Evolutionary conservation across 139 green algal species (phyloP).

Genomic region (Diplosphaera chodatii): DNA sequence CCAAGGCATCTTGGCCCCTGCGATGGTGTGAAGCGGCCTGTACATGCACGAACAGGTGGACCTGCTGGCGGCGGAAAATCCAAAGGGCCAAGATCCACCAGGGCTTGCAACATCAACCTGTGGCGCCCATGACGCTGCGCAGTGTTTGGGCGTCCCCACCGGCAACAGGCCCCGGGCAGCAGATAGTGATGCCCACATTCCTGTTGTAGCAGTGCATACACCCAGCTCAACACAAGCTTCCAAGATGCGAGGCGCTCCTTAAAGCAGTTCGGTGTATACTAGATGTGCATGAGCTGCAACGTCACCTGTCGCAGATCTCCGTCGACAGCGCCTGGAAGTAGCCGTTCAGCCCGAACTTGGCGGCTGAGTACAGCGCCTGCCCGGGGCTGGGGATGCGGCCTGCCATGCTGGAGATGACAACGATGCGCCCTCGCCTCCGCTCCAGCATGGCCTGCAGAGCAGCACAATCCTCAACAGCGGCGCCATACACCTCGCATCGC

Average conservation of each 20-base stretch:
- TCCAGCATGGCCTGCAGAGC: slow-evolving; percentile 59
- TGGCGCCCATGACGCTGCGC: slow-evolving; percentile 52
- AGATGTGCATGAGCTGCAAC: neutral
- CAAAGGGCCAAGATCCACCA: no score
- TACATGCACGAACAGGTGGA: neutral
- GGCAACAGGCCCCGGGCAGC: slow-evolving; percentile 67
- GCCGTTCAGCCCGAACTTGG: slow-evolving; percentile 63
- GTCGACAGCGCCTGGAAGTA: slow-evolving; percentile 69
- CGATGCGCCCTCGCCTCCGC: slow-evolving; percentile 44
- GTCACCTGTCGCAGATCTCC: slow-evolving; percentile 54
- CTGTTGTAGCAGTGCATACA: no score
- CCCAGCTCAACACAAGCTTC: no score
- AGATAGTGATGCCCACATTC: slow-evolving; percentile 61
- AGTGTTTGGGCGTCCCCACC: slow-evolving; percentile 16
- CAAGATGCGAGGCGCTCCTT: no score
- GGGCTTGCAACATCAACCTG: slow-evolving; percentile 11
- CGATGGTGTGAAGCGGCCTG: no score
- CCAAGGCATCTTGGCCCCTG: no score
- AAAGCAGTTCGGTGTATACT: neutral
- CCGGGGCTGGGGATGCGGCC: slow-evolving; percentile 65
- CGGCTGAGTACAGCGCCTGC: slow-evolving; percentile 56
- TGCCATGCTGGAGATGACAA: slow-evolving; percentile 69
- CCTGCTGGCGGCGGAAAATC: neutral
- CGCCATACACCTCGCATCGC: no score
- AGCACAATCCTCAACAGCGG: no score